Evolutionary conservation across 1,139 yeast genomes (phyloP).

Genomic region (Pichia inconspicua): DNA sequence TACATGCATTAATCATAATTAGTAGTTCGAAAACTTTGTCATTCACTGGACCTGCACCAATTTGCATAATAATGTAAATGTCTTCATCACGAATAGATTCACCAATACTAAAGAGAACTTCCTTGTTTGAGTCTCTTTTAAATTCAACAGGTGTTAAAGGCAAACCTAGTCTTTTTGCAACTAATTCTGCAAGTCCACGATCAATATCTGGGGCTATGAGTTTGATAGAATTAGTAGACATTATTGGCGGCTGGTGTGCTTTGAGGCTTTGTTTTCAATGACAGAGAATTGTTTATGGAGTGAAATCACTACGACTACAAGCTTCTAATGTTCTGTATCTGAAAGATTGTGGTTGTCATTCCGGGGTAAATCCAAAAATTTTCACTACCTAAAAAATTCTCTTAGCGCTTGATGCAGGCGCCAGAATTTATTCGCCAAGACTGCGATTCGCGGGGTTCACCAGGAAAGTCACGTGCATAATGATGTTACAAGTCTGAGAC

Average conservation of each 20-base stretch:
- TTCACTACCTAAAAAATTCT: background rate
- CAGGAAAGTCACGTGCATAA: background rate
- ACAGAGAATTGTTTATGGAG: background rate
- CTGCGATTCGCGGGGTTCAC: no score
- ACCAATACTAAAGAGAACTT: slow-evolving; percentile 86
- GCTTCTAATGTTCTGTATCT: background rate
- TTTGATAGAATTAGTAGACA: slow-evolving; percentile 83
- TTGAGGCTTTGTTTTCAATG: background rate
- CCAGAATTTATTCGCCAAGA: no score
- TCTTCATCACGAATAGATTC: slow-evolving; percentile 97
- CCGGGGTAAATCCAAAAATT: background rate
- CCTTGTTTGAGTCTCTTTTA: slow-evolving; percentile 71
- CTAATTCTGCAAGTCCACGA: slow-evolving; percentile 79
- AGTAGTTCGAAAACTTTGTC: slow-evolving; percentile 81
- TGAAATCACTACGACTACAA: background rate
- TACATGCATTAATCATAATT: slow-evolving; percentile 92
- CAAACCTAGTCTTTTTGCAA: slow-evolving; percentile 58
- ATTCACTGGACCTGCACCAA: slow-evolving; percentile 87
- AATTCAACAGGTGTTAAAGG: slow-evolving; percentile 57
- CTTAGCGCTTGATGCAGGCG: background rate
- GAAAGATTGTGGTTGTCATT: background rate
- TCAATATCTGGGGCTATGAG: slow-evolving; percentile 85
- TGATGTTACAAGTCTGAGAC: background rate
- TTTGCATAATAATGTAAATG: slow-evolving; percentile 78
- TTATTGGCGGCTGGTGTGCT: slow-evolving; percentile 19